Conservation (phyloP, 169 alveolate species). For the Miamiensis avidus region DNA sequence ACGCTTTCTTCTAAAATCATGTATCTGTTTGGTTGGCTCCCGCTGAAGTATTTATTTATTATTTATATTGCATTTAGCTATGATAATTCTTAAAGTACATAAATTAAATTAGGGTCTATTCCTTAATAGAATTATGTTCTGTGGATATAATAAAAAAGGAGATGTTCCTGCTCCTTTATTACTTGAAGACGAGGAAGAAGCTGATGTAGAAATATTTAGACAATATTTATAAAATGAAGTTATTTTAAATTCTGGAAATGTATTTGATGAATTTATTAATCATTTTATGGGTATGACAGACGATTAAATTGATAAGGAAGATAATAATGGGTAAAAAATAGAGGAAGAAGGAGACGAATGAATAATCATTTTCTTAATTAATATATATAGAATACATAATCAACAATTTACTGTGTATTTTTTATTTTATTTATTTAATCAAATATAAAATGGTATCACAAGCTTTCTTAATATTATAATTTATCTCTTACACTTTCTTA, state of each 20-base stretch:
- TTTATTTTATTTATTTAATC: too few relatives aligned
- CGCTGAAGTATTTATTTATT: background rate
- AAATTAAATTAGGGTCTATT: background rate
- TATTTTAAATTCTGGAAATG: background rate
- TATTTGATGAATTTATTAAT: background rate
- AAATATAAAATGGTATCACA: too few relatives aligned
- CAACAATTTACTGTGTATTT: too few relatives aligned
- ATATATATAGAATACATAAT: too few relatives aligned
- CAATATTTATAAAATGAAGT: background rate
- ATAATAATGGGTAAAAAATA: background rate
- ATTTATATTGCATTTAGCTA: background rate
- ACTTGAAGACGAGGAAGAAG: background rate
- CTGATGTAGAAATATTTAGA: background rate
- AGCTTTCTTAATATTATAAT: too few relatives aligned
- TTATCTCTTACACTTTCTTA: too few relatives aligned
- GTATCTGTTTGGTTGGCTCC: background rate
- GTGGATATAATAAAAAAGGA: background rate
- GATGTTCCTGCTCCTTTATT: background rate
- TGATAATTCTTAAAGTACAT: too few relatives aligned
- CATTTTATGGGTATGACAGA: background rate
- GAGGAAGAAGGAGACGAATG: background rate
- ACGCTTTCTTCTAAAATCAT: background rate
- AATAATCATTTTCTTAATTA: too few relatives aligned
- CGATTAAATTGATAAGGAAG: background rate
- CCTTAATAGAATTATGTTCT: background rate